Base-by-base conservation (phyloP, 2,329 filamentous ascomycete species). In the Chrysoporthe austroafricana region DNA sequence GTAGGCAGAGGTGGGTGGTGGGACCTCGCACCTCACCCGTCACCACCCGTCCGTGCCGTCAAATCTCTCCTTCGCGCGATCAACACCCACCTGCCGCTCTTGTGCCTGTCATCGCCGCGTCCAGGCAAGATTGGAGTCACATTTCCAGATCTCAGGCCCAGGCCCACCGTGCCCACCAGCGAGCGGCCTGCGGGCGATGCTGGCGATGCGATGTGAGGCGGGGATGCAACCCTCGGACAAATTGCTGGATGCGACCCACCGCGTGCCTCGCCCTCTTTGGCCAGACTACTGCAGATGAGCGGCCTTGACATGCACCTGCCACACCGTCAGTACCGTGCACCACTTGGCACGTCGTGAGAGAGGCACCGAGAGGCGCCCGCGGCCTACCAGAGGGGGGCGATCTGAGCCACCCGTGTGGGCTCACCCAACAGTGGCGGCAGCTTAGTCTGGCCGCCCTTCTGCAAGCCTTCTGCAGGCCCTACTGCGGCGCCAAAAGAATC, bases 401-500 rank as follows among this genome's bases (percentile, higher is more conserved):
- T 13, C n/a, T 13, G 50, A 32, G 48, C 3, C 11, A 13, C 26
- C 50, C 16, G 26, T 14, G 26, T 54, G 50, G 50, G 7, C 50
- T 32, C 50, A 16, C 14, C 50, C 26, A 54, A 13, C 50, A 34
- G 50, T 54, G 50, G 50, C 50, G 50, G 50, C 26, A 54, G 26
- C 50, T 52, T 52, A 52, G 48, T 52, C n/a, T 26, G 26, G 26
- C n/a, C 14, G 46, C 50, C 56, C 63, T 68, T 54, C 64, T 66
- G 59, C 67, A 61, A 61, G 62, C 68, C 54, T 64, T 7, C 68
- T 69, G 68, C 68, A 69, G 68, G 52, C 63, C 59, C 68, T 69
- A 69, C 65, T 69, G 68, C 68, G 58, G 68, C 68, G 68, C 68
- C 66, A 69, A 69, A 64, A 64, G 56, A 65, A 65, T 63, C 66